Base-by-base conservation (phyloP, 768 basidiomycete genomes). In the Hydnum rufescens region DNA sequence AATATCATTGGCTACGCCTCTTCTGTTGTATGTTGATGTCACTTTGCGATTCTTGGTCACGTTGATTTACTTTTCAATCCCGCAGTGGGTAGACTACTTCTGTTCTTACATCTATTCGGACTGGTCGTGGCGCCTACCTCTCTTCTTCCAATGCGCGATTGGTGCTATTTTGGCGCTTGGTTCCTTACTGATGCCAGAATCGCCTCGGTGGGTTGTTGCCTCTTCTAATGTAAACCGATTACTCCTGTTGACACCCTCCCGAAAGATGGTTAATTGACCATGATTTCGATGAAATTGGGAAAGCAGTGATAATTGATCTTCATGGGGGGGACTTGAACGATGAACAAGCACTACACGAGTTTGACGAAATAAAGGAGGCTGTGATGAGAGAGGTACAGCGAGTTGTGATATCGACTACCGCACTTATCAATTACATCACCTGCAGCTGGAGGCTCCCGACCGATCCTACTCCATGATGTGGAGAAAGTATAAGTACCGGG, bases 51-150 rank as follows among this genome's bases (percentile, higher is more conserved):
- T 30, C 13, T 3, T 16, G 5, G 5, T 32, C 36, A n/a, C 36
- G 19, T 34, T 6, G 4, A 25, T 34, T 57, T 26, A 43, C 22
- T 19, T 5, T 49, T 26, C n/a, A 48, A 3, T 46, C 3, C 42
- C 2, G 30, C 54, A 86, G 84, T 96, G 90, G 90, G 78, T 81
- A 47, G 90, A 89, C 64, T 96, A 96, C 64, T 86, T 89, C 59
- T 85, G 80, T 62, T 92, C 88, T 1, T 96, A 74, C 68, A 73
- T 95, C 47, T 74, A 83, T 28, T 83, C 81, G 4, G 78, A 95
- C 64, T 64, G 78, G 49, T 77, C 87, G n/a, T 96, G 92, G 92
- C 74, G 92, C 34, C 70, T 92, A 54, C 92, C 92, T 13, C 74
- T 96, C 30, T 78, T 80, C 58, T 69, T 93, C 2, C 92, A 95